Conservation (phyloP, 352 stramenopile genomes). For the Lagenidium sp. region DNA sequence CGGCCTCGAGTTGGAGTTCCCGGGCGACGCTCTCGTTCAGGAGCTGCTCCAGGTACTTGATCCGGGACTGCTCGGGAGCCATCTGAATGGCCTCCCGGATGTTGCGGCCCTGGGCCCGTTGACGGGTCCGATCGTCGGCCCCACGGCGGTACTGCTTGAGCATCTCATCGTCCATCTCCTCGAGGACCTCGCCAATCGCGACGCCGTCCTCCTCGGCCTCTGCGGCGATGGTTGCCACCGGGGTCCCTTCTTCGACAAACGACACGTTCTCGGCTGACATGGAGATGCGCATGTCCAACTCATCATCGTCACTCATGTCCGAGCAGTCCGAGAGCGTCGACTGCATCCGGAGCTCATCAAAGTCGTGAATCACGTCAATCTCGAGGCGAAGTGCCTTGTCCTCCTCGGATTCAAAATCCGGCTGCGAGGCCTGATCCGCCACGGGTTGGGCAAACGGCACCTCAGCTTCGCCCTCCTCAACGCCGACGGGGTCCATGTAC, state of each 20-base stretch:
- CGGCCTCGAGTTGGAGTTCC: conserved; percentile 74
- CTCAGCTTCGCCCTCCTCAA: conserved; percentile 17
- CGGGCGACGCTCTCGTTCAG: conserved; percentile 75
- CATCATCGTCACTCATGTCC: conserved; percentile 77
- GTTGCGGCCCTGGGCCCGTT: conserved; percentile 67
- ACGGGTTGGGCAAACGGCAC: too few species aligned
- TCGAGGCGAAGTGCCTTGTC: conserved; percentile 62
- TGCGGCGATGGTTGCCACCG: neutral
- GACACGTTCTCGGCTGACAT: conserved; percentile 6
- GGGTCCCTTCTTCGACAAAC: conserved; percentile 6
- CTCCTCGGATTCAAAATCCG: conserved; percentile 33
- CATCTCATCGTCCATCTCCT: conserved; percentile 29
- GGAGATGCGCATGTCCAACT: conserved; percentile 16
- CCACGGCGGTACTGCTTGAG: conserved; percentile 47
- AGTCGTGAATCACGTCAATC: conserved; percentile 80
- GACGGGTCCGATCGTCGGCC: conserved; percentile 63
- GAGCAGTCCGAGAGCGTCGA: conserved; percentile 66
- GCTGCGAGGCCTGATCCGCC: neutral
- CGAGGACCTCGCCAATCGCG: conserved; percentile 11
- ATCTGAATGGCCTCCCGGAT: conserved; percentile 70
- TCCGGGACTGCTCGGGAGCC: conserved; percentile 70
- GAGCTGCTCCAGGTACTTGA: conserved; percentile 84
- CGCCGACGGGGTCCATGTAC: conserved; percentile 59
- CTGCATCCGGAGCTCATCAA: conserved; percentile 58
- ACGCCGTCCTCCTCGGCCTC: conserved; percentile 17